Conservation (phyloP, 2,329 filamentous ascomycete species). For the Amylocarpus encephaloides region DNA sequence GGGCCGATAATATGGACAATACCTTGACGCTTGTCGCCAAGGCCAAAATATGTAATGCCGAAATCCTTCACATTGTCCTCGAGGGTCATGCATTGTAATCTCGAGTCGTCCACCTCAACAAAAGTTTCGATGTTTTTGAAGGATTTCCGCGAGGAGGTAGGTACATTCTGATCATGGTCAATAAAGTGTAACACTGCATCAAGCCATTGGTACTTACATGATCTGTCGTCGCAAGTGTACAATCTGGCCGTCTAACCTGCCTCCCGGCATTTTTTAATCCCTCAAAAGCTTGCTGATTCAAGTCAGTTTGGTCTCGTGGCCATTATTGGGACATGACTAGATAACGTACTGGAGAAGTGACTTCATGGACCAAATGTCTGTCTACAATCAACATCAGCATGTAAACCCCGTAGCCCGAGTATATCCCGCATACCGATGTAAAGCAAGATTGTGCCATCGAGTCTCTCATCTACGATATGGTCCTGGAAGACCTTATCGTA, state of each 20-base stretch:
- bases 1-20: slow-evolving; percentile 98
- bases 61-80: slow-evolving; percentile 98
- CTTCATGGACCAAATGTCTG: slow-evolving; percentile 94
- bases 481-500: slow-evolving; percentile 97
- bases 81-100: slow-evolving; percentile 88
- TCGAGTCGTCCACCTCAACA: slow-evolving; percentile 89
- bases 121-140: slow-evolving; percentile 93
- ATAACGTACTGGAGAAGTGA: slow-evolving; percentile 79
- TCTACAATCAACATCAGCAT: slow-evolving; percentile 44
- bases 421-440: slow-evolving; percentile 69
- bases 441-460: slow-evolving; percentile 84
- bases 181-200: neutral
- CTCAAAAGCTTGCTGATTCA: slow-evolving; percentile 83
- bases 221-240: slow-evolving; percentile 92
- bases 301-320: slow-evolving; percentile 19
- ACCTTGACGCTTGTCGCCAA: slow-evolving; percentile 92
- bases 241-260: slow-evolving; percentile 86
- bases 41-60: slow-evolving; percentile 92
- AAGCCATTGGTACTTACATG: slow-evolving; percentile 58
- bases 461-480: slow-evolving; percentile 92
- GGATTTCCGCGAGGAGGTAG: slow-evolving; percentile 81
- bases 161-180: slow-evolving; percentile 66
- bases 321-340: neutral
- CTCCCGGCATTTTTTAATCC: slow-evolving; percentile 84
- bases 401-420: neutral